phyloP scores from a whole-genome alignment of 805 yeast species.

The Lipomyces kockii region DNA sequence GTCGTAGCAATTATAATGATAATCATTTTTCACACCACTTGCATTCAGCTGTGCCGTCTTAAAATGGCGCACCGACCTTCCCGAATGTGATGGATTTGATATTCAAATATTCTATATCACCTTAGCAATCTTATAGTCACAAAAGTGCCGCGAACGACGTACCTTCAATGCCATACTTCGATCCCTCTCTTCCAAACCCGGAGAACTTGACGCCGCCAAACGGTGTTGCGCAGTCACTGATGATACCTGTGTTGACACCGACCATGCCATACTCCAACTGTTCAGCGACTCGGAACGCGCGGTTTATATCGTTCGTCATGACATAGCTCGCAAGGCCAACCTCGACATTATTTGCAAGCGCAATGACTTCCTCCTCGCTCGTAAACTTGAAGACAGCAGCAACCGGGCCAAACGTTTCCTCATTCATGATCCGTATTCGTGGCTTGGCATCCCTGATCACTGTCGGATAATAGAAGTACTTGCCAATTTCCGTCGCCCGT shows the following conservation, averaged over 20 bases:
- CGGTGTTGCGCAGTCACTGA: conserved; percentile 59
- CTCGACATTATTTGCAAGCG: conserved; percentile 65
- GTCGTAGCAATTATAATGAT: background rate
- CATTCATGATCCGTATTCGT: conserved; percentile 61
- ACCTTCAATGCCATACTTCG: conserved; percentile 65
- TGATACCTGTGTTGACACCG: conserved; percentile 75
- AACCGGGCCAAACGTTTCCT: conserved; percentile 83
- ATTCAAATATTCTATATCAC: conserved; percentile 26
- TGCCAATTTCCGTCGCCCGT: conserved; percentile 58
- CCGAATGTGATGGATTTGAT: conserved; percentile 33
- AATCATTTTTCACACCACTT: background rate
- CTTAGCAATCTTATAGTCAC: background rate
- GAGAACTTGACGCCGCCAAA: conserved; percentile 69
- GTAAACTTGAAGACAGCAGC: conserved; percentile 70
- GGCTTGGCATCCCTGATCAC: conserved; percentile 63
- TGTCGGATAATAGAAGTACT: conserved; percentile 69
- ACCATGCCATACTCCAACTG: conserved; percentile 78
- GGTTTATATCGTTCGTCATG: conserved; percentile 59
- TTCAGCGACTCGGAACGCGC: conserved; percentile 66
- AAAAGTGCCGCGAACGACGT: background rate
- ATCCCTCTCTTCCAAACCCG: conserved; percentile 75
- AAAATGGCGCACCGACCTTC: conserved; percentile 10
- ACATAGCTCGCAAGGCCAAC: conserved; percentile 82
- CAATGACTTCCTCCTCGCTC: conserved; percentile 66
- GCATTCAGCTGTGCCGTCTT: background rate